Percentiles rank a stretch among this genome's conserved stretches.
Evolutionary conservation across 441 rosid species (phyloP).

Genomic region (Populus tomentosa): DNA sequence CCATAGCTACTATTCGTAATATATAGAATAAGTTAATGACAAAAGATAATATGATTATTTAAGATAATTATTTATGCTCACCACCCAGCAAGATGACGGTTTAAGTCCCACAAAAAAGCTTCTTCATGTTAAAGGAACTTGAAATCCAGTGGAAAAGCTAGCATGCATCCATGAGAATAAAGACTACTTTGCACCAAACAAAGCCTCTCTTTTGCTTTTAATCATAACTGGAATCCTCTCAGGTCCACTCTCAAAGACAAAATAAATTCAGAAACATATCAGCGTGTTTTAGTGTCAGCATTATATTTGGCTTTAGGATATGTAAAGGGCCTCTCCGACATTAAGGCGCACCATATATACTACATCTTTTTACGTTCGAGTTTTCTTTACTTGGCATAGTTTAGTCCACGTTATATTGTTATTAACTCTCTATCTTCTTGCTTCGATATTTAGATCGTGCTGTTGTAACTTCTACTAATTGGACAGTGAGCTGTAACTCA

Average conservation of each 20-base stretch:
- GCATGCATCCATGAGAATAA: neutral
- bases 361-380: neutral
- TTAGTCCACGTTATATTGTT: neutral
- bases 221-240: neutral
- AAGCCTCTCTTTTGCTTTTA: neutral
- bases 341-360: neutral
- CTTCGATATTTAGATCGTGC: neutral
- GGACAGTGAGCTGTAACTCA: neutral
- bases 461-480: neutral
- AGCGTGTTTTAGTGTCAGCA: neutral
- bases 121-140: neutral
- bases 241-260: too few relatives aligned
- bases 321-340: neutral
- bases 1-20: neutral
- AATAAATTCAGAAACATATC: neutral
- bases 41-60: neutral
- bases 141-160: slow-evolving; percentile 9
- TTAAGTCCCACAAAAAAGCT: neutral
- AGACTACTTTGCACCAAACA: neutral
- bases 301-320: neutral
- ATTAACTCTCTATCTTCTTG: neutral
- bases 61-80: neutral
- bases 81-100: neutral
- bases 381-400: neutral
- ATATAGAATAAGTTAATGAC: neutral